Evolutionary conservation across 2,329 filamentous ascomycete species (phyloP), one percentile per base, ranked within the genome.

Genomic region (Davidsoniella eucalypti): DNA sequence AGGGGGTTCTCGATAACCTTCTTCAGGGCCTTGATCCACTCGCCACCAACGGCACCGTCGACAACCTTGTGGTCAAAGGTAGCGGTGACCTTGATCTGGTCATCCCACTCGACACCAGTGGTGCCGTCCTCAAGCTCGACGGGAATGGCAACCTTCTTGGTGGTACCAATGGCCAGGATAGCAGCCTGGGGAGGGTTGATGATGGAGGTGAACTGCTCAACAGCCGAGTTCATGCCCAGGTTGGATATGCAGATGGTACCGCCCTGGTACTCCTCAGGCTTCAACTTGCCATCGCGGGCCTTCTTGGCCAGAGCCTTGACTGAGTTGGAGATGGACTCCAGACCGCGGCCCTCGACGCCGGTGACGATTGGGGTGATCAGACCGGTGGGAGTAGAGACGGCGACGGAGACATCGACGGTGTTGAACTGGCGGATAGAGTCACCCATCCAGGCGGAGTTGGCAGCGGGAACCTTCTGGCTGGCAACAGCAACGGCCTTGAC

Each of bases 31-130:
- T 78, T 80, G 68, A 98, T 87, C 80, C 90, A 98, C 68, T 98
- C 92, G 53, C 82, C 92, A 62, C 92, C 93, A 52, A 96, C 85
- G 39, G 88, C 92, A 56, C 92, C 92, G 64, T 98, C 92, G 10
- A 98, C 82, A 47, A 96, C 88, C 78, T 94, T 94, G 80, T 98
- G 92, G 73, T 98, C 92, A 66, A 98, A 98, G 74, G 85, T 93
- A 61, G 73, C 90, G 38, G 88, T 96, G 53, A 98, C 82, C 55
- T 84, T 78, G 61, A 98, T 95, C 75, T 96, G 88, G 64, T 98
- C 92, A 60, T 98, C 92, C 84, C 86, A 98, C 67, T 86, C 86
- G 44, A 94, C 72, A 50, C 67, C 64, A 16, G 76, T 69, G 42
- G 78, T 79, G 54, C 86, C 87, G 55, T 94, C 87, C 68, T 92